phyloP scores from a whole-genome alignment of 176 grass and related monocot genomes.

The Puccinellia tenuiflora region DNA sequence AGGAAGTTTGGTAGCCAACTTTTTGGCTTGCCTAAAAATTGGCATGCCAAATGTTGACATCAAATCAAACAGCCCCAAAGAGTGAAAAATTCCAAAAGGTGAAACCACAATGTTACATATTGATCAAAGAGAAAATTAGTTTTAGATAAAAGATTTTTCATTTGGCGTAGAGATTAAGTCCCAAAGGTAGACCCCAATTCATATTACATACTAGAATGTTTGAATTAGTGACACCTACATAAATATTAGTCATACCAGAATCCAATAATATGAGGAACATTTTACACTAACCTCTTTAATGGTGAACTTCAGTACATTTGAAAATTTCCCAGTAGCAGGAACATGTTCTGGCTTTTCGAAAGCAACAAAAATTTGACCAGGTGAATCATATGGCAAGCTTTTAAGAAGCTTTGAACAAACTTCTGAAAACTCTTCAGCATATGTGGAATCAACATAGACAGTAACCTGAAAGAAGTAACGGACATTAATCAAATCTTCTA shows the following conservation, averaged over 20 bases:
- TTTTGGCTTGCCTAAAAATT: background rate
- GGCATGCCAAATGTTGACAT: background rate
- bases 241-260: background rate
- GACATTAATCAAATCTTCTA: slow-evolving; percentile 16
- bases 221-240: slow-evolving; percentile 3
- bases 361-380: slow-evolving; percentile 91
- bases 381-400: slow-evolving; percentile 68
- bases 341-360: slow-evolving; percentile 83
- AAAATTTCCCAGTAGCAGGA: slow-evolving; percentile 74
- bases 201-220: slow-evolving; percentile 25
- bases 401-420: slow-evolving; percentile 63
- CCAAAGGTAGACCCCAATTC: background rate
- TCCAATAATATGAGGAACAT: background rate
- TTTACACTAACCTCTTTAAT: slow-evolving; percentile 73
- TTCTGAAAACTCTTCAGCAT: slow-evolving; percentile 84
- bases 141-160: background rate
- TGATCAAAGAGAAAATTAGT: background rate
- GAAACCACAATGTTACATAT: background rate
- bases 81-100: background rate
- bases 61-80: background rate
- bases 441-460: slow-evolving; percentile 74
- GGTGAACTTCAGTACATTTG: slow-evolving; percentile 77
- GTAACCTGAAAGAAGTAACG: slow-evolving; percentile 54
- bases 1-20: background rate
- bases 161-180: background rate